phyloP scores from a whole-genome alignment of 495 filamentous ascomycete genomes.

The Penicillium waksmanii region DNA sequence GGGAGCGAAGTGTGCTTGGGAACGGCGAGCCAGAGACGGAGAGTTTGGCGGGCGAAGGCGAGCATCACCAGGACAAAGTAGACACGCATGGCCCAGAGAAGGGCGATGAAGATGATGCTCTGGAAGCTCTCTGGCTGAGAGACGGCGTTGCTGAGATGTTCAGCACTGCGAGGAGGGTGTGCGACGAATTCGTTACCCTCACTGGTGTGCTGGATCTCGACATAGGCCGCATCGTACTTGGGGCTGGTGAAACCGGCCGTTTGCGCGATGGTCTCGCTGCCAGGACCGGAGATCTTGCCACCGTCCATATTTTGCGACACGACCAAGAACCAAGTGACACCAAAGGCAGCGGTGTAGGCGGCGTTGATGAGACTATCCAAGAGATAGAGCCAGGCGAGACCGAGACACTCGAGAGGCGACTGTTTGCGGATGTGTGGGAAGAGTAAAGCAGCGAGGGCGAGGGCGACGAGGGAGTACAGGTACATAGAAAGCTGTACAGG shows the following conservation, averaged over 20 bases:
- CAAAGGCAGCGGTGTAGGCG: conserved; percentile 78
- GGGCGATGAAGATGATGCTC: conserved; percentile 71
- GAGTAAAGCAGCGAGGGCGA: conserved; percentile 63
- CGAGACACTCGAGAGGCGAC: conserved; percentile 67
- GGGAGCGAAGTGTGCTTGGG: conserved; percentile 50
- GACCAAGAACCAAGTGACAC: conserved; percentile 79
- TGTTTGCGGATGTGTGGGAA: conserved; percentile 72
- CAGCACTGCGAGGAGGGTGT: conserved; percentile 35
- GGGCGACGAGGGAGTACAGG: conserved; percentile 75
- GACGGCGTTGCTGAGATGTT: conserved; percentile 52
- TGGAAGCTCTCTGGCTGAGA: conserved; percentile 71
- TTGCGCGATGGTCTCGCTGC: conserved; percentile 59
- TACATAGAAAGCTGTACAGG: conserved; percentile 78
- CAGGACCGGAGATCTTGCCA: conserved; percentile 42
- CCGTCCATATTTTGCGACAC: conserved; percentile 59
- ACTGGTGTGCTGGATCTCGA: conserved; percentile 31
- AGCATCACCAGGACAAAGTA: conserved; percentile 83
- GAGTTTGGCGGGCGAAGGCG: conserved; percentile 72
- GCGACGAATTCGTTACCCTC: conserved; percentile 30
- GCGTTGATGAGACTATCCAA: conserved; percentile 78
- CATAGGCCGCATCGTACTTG: conserved; percentile 59
- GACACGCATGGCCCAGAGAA: conserved; percentile 70
- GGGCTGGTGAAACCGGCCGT: conserved; percentile 72
- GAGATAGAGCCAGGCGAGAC: conserved; percentile 76
- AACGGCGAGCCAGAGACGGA: conserved; percentile 58